Evolutionary conservation across 2,329 filamentous ascomycete species (phyloP), one percentile per base, ranked within the genome.

Genomic region (Lizonia empirigonia): DNA sequence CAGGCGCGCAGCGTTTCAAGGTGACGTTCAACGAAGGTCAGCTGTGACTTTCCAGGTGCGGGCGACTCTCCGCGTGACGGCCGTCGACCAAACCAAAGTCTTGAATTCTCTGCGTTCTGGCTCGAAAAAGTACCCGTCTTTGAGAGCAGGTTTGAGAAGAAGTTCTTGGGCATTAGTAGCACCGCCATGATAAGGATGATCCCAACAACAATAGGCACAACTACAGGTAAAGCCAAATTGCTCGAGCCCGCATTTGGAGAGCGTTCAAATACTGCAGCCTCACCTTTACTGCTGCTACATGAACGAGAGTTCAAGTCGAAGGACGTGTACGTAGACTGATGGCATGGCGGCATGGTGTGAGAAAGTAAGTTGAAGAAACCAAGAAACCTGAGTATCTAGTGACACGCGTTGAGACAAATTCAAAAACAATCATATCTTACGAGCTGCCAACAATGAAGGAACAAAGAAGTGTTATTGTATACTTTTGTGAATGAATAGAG

Each of bases 1-100:
- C 51, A 58, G 22, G 29, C 34, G 18, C 55, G 42, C 37, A 58
- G 49, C n/a, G 8, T 26, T 8, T 30, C 47, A 5, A 55, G 12
- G 16, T 55, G 41, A 13, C 34, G 37, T 35, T 53, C 26, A 12
- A 49, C 18, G 22, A 52, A 50, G 0, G 41, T 36, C 10, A 26
- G 26, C n/a, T 39, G 30, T 8, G 32, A 24, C 13, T 22, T 22
- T 6, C 34, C 13, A 4, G n/a, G 22, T 24, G 15, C 2, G 4
- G 20, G 23, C 4, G n/a, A 1, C 16, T 33, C 10, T 23, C 8
- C 12, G 7, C 6, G 6, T 12, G 1, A 4, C 1, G 7, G 1
- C 9, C 9, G 20, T 5, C 7, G 36, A 13, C 33, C 27, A 23
- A n/a, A 27, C 26, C 38, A 52, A 9, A 3, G 18, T 10, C 24